Evolutionary conservation across 73 alveolate species (phyloP).

Genomic region (Effrenium voratum): DNA sequence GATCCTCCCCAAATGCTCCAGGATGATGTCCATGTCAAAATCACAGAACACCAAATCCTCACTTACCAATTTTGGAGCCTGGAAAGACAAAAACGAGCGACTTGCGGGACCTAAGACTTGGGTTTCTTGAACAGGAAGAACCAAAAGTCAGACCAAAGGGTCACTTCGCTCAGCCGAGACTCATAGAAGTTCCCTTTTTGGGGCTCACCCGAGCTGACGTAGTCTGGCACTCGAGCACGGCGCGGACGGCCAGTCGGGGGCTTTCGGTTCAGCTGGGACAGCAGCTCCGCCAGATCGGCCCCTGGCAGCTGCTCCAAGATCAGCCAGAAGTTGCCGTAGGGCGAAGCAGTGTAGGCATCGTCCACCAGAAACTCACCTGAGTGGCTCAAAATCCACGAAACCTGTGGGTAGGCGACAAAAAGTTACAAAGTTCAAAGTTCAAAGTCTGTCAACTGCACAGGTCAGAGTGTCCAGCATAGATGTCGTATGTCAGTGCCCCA

Average conservation of each 20-base stretch:
- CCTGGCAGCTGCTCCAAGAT: slow-evolving; percentile 9
- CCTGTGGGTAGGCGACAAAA: no score
- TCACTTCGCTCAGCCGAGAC: neutral
- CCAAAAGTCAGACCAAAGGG: neutral
- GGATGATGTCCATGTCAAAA: slow-evolving; percentile 41
- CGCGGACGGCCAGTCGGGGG: neutral
- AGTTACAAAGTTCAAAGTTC: no score
- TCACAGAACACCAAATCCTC: slow-evolving; percentile 81
- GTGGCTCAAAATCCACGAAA: no score
- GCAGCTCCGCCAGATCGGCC: neutral
- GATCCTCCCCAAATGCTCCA: neutral
- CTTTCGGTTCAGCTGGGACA: neutral
- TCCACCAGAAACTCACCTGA: slow-evolving; percentile 10
- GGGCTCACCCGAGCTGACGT: slow-evolving; percentile 8
- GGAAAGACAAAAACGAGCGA: no score
- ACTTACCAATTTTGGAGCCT: no score
- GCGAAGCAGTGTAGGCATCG: slow-evolving; percentile 73
- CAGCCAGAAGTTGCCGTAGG: slow-evolving; percentile 83
- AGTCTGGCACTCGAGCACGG: neutral
- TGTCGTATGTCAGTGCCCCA: slow-evolving; percentile 57
- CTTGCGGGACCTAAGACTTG: no score
- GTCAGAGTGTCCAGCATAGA: slow-evolving; percentile 71
- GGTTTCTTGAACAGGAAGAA: no score
- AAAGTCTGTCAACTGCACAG: no score
- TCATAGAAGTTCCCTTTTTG: neutral